Base-by-base conservation (phyloP, 2,329 filamentous ascomycete species). In the Coniella vitis region DNA sequence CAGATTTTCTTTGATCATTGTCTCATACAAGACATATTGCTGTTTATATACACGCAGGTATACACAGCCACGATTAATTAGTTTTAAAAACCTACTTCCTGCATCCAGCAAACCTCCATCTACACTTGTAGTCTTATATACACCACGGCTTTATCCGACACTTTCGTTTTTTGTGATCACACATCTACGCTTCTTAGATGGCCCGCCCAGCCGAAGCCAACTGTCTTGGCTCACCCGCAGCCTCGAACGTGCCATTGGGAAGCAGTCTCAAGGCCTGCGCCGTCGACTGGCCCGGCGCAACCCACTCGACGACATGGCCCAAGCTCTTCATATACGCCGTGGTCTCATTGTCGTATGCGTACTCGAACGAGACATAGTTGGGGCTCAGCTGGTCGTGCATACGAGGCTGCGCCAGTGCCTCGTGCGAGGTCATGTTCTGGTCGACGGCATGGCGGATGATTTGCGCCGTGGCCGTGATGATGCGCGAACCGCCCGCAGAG, bases 361-460 rank as follows among this genome's bases (percentile, higher is more conserved):
- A 79, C 66, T 95, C 89, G 46, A 93, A 83, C 0, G 69, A 69
- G 1, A 83, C 75, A 42, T 68, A 66, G 57, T 89, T 84, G 0
- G 89, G 90, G 46, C 89, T 71, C 9, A 95, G 70, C 67, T 95
- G 90, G 61, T 95, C 87, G 60, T 95, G 90, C 19, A 94, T 68
- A 8, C 90, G 72, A 0, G 86, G 86, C 58, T 76, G 65, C 0
- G 70, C 72, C 13, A 94, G 71, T 0, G 87, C 85, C 44, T 84
- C 69, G 0, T 68, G 64, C 4, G 83, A 73, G 0, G 74, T 78
- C 65, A 83, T 70, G 13, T 58, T 62, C 54, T 80, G 75, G 58
- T 91, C 84, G 3, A 95, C 68, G 5, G 87, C 74, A 59, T 88
- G 78, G 68, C 87, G 84, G 4, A 90, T 69, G 35, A 83, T 82